These are phyloP conservation scores for Salvia hispanica DNA, from an alignment of 257 asterid species.

Conservation along the genomic window DNA sequence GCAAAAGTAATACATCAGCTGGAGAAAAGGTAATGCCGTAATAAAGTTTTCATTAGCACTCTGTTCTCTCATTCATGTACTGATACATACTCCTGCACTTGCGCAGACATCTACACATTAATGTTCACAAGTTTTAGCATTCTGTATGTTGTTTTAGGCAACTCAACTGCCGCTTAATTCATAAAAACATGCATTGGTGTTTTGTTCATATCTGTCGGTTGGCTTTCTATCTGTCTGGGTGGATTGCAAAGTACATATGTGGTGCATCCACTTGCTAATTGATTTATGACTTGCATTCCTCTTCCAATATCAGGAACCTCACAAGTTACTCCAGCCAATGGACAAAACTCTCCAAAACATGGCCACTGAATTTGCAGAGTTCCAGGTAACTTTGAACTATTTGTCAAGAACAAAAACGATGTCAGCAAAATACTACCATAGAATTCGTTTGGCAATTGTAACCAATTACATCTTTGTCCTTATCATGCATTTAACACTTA, in stretches of 20 bases:
- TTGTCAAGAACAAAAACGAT: conserved; percentile 9
- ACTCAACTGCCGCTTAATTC: conserved; percentile 1
- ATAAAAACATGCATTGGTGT: not conserved
- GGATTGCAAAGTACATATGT: not conserved
- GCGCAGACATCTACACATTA: not conserved
- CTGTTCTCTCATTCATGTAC: conserved; percentile 5
- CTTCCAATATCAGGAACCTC: conserved; percentile 72
- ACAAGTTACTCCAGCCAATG: conserved; percentile 83
- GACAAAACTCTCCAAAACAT: conserved; percentile 75
- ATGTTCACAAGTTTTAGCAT: conserved; percentile 1
- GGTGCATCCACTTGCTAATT: conserved; percentile 18
- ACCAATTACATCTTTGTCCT: conserved; percentile 14
- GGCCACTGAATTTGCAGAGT: conserved; percentile 96
- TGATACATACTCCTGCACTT: not conserved
- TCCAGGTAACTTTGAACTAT: conserved; percentile 59
- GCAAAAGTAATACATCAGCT: conserved; percentile 73
- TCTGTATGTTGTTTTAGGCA: not conserved
- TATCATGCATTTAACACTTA: conserved; percentile 20
- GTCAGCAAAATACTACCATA: conserved; percentile 10
- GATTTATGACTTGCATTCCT: conserved; percentile 14
- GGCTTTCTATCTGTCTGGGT: conserved; percentile 7
- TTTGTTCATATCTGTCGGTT: conserved; percentile 14
- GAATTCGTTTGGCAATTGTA: not conserved
- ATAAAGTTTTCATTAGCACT: not conserved
- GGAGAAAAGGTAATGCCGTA: conserved; percentile 70